Conservation (phyloP, 768 basidiomycete species). For the Rhodotorula babjevae region DNA sequence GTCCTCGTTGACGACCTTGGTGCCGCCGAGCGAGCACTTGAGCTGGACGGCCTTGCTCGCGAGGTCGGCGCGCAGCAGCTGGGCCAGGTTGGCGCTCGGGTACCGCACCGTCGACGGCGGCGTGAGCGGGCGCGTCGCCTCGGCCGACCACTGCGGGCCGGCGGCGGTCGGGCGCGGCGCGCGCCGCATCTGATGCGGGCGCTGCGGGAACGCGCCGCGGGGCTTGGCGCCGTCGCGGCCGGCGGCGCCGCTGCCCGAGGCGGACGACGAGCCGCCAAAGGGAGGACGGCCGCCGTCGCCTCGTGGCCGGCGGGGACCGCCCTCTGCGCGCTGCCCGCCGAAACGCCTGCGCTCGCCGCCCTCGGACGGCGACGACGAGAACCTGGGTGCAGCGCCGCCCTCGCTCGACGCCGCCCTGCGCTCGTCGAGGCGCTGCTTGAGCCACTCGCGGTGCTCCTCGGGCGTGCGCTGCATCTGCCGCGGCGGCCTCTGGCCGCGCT, state of each 20-base stretch:
- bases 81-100: conserved; percentile 13
- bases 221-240: not conserved
- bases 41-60: conserved; percentile 3
- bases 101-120: conserved; percentile 2
- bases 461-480: not conserved
- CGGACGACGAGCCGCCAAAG: not conserved
- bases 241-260: not conserved
- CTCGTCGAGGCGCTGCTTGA: not conserved
- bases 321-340: not conserved
- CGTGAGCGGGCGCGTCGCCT: conserved; percentile 8
- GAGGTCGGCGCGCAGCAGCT: conserved; percentile 18
- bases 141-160: conserved; percentile 2
- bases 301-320: not conserved
- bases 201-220: not conserved
- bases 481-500: not conserved
- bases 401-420: not conserved
- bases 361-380: not conserved
- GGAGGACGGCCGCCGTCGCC: not conserved
- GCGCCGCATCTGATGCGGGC: not conserved
- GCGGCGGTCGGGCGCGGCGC: not conserved
- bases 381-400: not conserved
- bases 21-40: conserved; percentile 8
- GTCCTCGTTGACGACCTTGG: conserved; percentile 5
- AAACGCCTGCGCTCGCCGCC: not conserved
- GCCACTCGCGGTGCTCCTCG: not conserved